Evolutionary conservation across 768 basidiomycete genomes (phyloP).

Genomic region (Tylopilus plumbeoviolaceoides): DNA sequence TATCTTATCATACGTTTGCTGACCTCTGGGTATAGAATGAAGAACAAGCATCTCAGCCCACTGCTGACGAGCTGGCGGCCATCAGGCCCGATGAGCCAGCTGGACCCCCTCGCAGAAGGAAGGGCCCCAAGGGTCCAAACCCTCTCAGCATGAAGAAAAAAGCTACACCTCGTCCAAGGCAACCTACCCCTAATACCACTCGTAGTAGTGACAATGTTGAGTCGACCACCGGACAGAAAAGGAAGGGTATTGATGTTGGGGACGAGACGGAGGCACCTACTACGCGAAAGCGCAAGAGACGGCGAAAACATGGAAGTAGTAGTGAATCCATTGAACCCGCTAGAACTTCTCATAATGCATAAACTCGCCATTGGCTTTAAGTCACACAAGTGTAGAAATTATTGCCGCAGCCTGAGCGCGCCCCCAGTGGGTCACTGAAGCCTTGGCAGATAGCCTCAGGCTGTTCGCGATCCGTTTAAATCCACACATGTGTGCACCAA

Average conservation of each 20-base stretch:
- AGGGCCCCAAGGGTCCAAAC: conserved; percentile 83
- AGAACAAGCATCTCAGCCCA: conserved; percentile 53
- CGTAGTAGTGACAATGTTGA: neutral
- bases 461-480: no score
- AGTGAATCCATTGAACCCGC: neutral
- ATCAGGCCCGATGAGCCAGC: conserved; percentile 32
- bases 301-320: conserved; percentile 5
- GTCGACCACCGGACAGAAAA: conserved; percentile 14
- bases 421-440: no score
- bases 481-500: neutral
- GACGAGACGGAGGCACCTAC: neutral
- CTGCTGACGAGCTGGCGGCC: conserved; percentile 43
- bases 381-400: no score
- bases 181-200: neutral
- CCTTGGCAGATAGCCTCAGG: no score
- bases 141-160: conserved; percentile 93
- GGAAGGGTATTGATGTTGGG: conserved; percentile 5
- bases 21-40: conserved; percentile 48
- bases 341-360: no score
- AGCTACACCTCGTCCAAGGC: conserved; percentile 29
- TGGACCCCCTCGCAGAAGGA: conserved; percentile 52
- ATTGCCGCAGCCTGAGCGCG: no score
- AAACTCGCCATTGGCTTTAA: no score
- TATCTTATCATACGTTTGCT: neutral
- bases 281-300: conserved; percentile 24